Conservation (phyloP, 331 rosid genomes). For the Stylosanthes scabra region DNA sequence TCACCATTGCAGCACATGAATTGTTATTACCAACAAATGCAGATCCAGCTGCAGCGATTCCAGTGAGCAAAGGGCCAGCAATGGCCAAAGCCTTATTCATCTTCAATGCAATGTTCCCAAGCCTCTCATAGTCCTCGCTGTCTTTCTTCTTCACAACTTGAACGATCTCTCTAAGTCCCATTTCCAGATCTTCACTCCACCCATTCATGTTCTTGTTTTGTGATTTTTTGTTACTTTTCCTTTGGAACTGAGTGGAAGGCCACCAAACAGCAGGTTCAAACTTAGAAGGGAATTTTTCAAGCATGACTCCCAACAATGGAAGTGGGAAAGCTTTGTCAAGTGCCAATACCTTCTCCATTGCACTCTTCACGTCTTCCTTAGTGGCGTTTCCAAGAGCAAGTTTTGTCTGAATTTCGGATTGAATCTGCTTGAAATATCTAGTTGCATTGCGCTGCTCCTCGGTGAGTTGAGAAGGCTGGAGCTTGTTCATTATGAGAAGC, state of each 20-base stretch:
- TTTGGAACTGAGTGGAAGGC: too few relatives aligned
- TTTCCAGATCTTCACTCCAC: slow-evolving; percentile 68
- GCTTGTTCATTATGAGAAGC: slow-evolving; percentile 61
- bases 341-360: slow-evolving; percentile 63
- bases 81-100: slow-evolving; percentile 65
- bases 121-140: slow-evolving; percentile 65
- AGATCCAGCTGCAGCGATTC: slow-evolving; percentile 67
- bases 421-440: slow-evolving; percentile 63
- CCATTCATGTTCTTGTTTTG: slow-evolving; percentile 43
- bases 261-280: slow-evolving; percentile 84
- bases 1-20: slow-evolving; percentile 33
- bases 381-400: slow-evolving; percentile 42
- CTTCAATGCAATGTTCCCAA: slow-evolving; percentile 67
- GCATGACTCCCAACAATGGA: slow-evolving; percentile 80
- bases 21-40: slow-evolving; percentile 49
- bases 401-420: slow-evolving; percentile 47
- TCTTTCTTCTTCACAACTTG: slow-evolving; percentile 63
- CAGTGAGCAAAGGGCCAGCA: slow-evolving; percentile 73
- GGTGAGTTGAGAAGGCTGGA: slow-evolving; percentile 82
- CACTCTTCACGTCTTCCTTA: slow-evolving; percentile 49
- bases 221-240: background rate
- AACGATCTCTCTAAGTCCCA: slow-evolving; percentile 61
- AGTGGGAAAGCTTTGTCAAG: slow-evolving; percentile 85
- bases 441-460: slow-evolving; percentile 85
- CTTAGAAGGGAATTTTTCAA: slow-evolving; percentile 65